Evolutionary conservation across 176 grass and related monocot genomes (phyloP).

Genomic region (Rhipidocladum racemiflorum): DNA sequence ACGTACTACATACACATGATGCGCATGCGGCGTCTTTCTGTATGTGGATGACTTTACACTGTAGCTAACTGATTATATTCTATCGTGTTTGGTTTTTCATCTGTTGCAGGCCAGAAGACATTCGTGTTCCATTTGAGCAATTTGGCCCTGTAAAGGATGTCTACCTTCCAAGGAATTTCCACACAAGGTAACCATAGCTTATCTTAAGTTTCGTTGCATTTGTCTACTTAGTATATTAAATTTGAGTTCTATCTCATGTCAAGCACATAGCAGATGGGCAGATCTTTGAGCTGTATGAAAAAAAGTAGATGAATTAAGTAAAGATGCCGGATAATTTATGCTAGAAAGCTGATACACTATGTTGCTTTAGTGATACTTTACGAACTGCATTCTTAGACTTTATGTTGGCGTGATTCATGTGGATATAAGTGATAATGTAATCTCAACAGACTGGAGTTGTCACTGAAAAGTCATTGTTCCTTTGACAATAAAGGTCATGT

Average conservation of each 20-base stretch:
- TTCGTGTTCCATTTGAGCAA: constrained; percentile 57
- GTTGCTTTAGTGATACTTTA: not conserved
- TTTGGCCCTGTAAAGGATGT: constrained; percentile 69
- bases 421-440: not conserved
- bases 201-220: not conserved
- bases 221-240: constrained; percentile 16
- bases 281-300: not conserved
- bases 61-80: constrained; percentile 4
- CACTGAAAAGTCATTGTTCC: not conserved
- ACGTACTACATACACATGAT: not conserved
- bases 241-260: constrained; percentile 10
- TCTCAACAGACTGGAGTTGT: not conserved
- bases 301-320: constrained; percentile 1
- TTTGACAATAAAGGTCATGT: not conserved
- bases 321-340: not conserved
- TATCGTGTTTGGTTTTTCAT: not conserved
- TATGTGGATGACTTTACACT: constrained; percentile 5
- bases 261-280: not conserved
- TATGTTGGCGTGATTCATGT: not conserved
- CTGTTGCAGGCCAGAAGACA: constrained; percentile 52
- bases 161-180: constrained; percentile 72
- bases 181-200: constrained; percentile 44
- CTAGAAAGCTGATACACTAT: not conserved
- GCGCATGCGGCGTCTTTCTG: not conserved
- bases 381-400: not conserved